phyloP scores from a whole-genome alignment of 768 basidiomycete genomes.

The Lentinula sp. region DNA sequence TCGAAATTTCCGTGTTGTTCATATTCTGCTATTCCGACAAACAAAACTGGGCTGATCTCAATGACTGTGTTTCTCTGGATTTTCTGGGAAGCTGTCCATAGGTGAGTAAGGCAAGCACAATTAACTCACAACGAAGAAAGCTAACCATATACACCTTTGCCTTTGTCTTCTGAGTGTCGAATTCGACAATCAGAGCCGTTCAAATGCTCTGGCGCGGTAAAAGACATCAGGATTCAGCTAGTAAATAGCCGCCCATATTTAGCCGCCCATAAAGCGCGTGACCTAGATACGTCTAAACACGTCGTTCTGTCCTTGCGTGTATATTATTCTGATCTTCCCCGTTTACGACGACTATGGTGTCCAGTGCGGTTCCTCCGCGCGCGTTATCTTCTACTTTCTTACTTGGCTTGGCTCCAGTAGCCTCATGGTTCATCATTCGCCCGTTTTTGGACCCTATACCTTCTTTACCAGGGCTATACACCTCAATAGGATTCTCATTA shows the following conservation, averaged over 20 bases:
- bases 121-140: not conserved
- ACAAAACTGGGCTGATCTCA: constrained; percentile 82
- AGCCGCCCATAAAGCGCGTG: not conserved
- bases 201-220: constrained; percentile 23
- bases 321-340: not conserved
- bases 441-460: constrained; percentile 68
- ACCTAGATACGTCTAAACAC: not conserved
- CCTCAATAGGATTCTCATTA: constrained; percentile 77
- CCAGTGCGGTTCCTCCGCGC: constrained; percentile 29
- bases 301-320: not conserved
- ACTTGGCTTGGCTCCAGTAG: constrained; percentile 58
- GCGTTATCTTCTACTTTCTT: constrained; percentile 49
- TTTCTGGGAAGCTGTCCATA: constrained; percentile 34
- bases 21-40: constrained; percentile 70
- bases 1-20: constrained; percentile 56
- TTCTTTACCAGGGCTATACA: constrained; percentile 66
- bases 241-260: not conserved
- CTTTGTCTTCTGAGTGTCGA: constrained; percentile 38
- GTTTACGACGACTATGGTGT: constrained; percentile 7
- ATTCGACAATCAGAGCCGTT: constrained; percentile 47
- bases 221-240: not conserved
- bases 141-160: constrained; percentile 62
- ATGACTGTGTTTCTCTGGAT: constrained; percentile 63
- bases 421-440: constrained; percentile 65
- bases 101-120: not conserved